Evolutionary conservation across 2,329 filamentous ascomycete species (phyloP).

Genomic region (Monosporascus ibericus): DNA sequence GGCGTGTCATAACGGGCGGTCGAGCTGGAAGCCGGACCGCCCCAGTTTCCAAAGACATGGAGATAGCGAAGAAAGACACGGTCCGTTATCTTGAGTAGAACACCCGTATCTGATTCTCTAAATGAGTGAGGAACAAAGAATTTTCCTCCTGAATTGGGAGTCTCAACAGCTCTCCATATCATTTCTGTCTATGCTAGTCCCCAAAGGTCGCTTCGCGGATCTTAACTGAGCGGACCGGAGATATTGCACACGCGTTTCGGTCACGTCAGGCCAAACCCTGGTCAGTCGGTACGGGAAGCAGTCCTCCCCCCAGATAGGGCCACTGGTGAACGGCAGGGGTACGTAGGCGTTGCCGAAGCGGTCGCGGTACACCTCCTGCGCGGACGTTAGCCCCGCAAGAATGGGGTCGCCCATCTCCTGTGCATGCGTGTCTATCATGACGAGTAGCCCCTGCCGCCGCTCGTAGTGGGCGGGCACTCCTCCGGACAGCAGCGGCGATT

Average conservation of each 20-base stretch:
- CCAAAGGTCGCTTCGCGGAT: constrained; percentile 18
- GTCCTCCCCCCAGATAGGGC: background rate
- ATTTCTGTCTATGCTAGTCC: no score
- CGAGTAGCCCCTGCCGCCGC: background rate
- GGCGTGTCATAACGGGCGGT: no score
- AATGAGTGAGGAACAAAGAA: no score
- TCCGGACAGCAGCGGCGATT: background rate
- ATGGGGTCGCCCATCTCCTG: constrained; percentile 7
- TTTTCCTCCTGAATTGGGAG: no score
- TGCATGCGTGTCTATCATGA: constrained; percentile 17
- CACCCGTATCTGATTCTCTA: no score
- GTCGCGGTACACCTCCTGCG: constrained; percentile 15
- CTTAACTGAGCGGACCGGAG: constrained; percentile 17
- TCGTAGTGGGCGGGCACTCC: background rate
- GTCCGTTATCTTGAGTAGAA: no score
- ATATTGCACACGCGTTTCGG: constrained; percentile 17
- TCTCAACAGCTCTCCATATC: no score
- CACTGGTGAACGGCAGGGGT: constrained; percentile 8
- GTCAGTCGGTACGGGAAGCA: constrained; percentile 9
- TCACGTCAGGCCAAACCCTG: constrained; percentile 20
- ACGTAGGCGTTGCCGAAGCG: constrained; percentile 24
- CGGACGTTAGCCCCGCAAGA: constrained; percentile 7
- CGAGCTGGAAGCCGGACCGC: no score
- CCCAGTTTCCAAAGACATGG: no score
- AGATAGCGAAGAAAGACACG: no score